Evolutionary conservation across 495 filamentous ascomycete species (phyloP), one percentile per base, ranked within the genome.

Genomic region (Podospora conica): DNA sequence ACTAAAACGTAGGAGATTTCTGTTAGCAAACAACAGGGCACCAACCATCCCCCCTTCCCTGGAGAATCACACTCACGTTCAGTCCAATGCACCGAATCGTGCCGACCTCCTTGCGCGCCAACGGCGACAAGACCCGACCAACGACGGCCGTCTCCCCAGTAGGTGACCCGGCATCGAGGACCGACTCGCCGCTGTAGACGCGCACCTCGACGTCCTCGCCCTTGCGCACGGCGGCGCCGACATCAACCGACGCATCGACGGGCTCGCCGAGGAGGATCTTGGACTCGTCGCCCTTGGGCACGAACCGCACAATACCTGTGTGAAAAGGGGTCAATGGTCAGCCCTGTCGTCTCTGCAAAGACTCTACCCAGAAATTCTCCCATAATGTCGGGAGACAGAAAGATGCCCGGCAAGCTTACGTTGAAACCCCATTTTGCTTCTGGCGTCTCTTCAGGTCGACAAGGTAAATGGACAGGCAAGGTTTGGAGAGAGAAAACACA

Each of bases 291-390:
- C 79, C 83, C 72, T 82, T 84, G 64, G 86, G 82, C 55, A 81
- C 75, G 67, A 88, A 87, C 62, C 86, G 83, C 68, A 87, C 83
- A 70, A 88, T 79, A 71, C 85, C 85, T 87, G 65, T 25, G 55
- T 7, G 28, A 3, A 28, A 25, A 20, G 40, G 12, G 5, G 23
- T 28, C 29, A 58, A 10, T 27, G 23, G 25, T 21, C 63, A 29
- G 27, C 23, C 12, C 33, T 11, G 24, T 12, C n/a, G 31, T n/a
- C n/a, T n/a, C n/a, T n/a, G n/a, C n/a, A n/a, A n/a, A n/a, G n/a
- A n/a, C n/a, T n/a, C n/a, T n/a, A n/a, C n/a, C n/a, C n/a, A n/a
- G n/a, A n/a, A n/a, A n/a, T n/a, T n/a, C n/a, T n/a, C n/a, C n/a
- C n/a, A n/a, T n/a, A n/a, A n/a, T 53, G 40, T 61, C 12, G 23